Evolutionary conservation across 2,329 filamentous ascomycete species (phyloP), one percentile per base, ranked within the genome.

Genomic region (Exserohilum rostratum): DNA sequence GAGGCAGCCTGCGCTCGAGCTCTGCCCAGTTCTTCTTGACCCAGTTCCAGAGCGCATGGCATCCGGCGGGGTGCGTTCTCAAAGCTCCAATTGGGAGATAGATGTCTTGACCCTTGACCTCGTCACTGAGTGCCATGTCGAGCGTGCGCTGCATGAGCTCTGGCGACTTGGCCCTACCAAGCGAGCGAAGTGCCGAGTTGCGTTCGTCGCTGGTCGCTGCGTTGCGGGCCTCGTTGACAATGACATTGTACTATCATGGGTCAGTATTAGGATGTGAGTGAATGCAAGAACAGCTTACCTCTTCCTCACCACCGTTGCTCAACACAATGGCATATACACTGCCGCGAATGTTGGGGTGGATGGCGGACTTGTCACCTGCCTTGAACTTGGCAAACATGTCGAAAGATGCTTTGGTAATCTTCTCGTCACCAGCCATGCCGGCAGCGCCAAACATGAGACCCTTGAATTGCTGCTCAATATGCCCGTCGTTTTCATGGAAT

Each of bases 401-500:
- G 77, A 92, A 89, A 6, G 92, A 89, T 6, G 91, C 91, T 45
- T 86, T 83, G 70, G 93, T 85, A 57, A 96, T 85, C 63, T 84
- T 81, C 67, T 92, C 80, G 68, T 98, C 93, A 30, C 91, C 92
- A 40, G 87, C 84, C 63, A 91, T 80, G 53, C 93, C 93, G 46
- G 93, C 91, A 64, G 83, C 86, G 57, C 90, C 90, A 72, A 98
- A 98, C 73, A 97, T 84, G 72, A 97, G 85, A 12, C 87, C 87
- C 82, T 98, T 98, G 83, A 96, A 96, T 74, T 97, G 93, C 76
- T 96, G 92, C 74, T 93, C 83, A 63, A 97, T 88, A 72, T 97
- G 93, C 45, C 90, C 91, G 67, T 98, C 93, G 3, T 83, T 83
- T 22, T 93, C 89, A 25, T 86, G 88, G 77, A 98, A 96, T 12